Conservation (phyloP, 352 stramenopile species). For the Phytophthora constricta region DNA sequence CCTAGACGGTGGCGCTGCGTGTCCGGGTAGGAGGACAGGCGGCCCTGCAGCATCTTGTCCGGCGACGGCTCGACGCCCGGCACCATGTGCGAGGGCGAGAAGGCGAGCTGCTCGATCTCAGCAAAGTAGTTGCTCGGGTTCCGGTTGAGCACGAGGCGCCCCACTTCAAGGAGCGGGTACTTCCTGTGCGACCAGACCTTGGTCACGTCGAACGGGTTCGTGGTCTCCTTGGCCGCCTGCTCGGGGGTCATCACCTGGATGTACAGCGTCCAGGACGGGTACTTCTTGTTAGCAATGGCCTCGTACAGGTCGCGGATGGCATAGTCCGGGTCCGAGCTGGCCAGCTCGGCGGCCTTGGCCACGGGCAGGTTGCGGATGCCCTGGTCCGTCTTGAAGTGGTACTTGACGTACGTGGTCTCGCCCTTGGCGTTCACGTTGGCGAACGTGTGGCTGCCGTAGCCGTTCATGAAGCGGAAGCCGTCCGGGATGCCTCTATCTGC, state of each 20-base stretch:
- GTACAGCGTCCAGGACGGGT: slow-evolving; percentile 90
- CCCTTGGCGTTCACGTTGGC: slow-evolving; percentile 86
- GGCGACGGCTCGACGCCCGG: slow-evolving; percentile 87
- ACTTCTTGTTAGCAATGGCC: slow-evolving; percentile 83
- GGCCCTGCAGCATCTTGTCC: slow-evolving; percentile 92
- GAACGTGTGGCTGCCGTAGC: slow-evolving; percentile 94
- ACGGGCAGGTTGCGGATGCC: slow-evolving; percentile 89
- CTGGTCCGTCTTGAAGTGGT: slow-evolving; percentile 93
- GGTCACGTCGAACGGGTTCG: slow-evolving; percentile 94
- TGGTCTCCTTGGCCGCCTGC: slow-evolving; percentile 60
- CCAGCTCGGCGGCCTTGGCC: slow-evolving; percentile 75
- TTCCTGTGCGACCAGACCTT: slow-evolving; percentile 92
- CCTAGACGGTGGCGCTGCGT: slow-evolving; percentile 89
- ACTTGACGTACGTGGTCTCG: slow-evolving; percentile 91
- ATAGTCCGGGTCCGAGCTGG: slow-evolving; percentile 86
- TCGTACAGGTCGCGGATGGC: slow-evolving; percentile 92
- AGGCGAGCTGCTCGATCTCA: slow-evolving; percentile 94
- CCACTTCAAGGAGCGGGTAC: slow-evolving; percentile 90
- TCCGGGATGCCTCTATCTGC: slow-evolving; percentile 89
- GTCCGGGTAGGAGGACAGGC: slow-evolving; percentile 91
- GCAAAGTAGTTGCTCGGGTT: slow-evolving; percentile 95
- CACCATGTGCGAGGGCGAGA: slow-evolving; percentile 91
- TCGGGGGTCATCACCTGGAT: slow-evolving; percentile 92
- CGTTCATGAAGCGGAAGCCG: slow-evolving; percentile 92
- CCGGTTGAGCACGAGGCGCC: slow-evolving; percentile 89